Base-by-base conservation (phyloP, 345 rosid species). In the Bretschneidera sinensis region DNA sequence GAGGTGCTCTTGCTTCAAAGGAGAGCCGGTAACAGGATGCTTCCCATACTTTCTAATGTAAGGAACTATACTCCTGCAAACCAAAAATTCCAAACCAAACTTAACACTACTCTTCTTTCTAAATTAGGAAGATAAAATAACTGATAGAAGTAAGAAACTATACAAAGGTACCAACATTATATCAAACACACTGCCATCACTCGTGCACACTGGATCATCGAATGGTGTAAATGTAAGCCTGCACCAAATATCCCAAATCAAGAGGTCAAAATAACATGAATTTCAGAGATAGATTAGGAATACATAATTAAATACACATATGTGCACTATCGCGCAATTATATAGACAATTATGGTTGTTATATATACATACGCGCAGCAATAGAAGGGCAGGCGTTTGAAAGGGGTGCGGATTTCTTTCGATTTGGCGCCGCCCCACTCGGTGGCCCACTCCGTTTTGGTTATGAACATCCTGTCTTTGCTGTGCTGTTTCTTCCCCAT, bases 401-500 rank as follows among this genome's bases (percentile, higher is more conserved):
- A 94, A 54, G 89, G 92, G 17, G 95, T 80, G 9, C 74, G 77
- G 43, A 67, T 63, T 60, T 88, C 92, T 75, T 81, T 94, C 54
- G 90, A 80, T 74, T 90, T 94, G 57, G 97, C 96, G 59, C 99
- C 99, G 31, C 99, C 96, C 97, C 97, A 94, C 62, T 94, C 97
- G 24, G 97, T 94, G 59, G 96, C 96, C 99, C 96, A 94, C 71
- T 90, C 99, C 65, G 92, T 94, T 70, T 82, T 86, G 54, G 97
- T 94, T 60, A 90, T 86, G 81, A 45, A 90, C 99, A 90, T 94
- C n/a, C 97, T 80, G 65, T 90, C 96, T 61, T 94, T 90, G 80
- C 96, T 94, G 70, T 94, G 97, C 77, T 94, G 96, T 56, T 94
- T 94, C 89, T 88, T 88, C 89, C 95, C 98, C 98, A 92, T 92